Evolutionary conservation across 345 rosid genomes (phyloP).

Genomic region (Eucalyptus globulus): DNA sequence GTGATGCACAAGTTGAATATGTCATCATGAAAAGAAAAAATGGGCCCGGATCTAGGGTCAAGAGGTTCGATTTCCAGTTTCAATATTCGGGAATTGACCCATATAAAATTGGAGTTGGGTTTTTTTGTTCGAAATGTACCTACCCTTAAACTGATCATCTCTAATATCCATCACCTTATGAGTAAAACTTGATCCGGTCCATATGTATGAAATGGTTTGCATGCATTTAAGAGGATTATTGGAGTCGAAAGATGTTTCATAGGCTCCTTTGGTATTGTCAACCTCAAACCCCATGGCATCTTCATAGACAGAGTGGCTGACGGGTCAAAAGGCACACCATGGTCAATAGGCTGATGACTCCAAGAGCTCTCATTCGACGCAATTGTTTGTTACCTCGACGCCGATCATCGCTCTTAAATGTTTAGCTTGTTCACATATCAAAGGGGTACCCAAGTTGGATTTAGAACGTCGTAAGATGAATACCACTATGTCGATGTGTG

Average conservation of each 20-base stretch:
- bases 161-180: accelerated
- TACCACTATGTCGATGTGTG: neutral
- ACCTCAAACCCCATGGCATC: neutral
- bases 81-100: neutral
- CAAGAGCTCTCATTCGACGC: neutral
- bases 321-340: neutral
- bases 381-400: neutral
- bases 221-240: neutral
- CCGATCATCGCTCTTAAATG: accelerated
- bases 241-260: neutral
- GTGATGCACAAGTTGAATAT: neutral
- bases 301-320: accelerated
- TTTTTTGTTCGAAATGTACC: neutral
- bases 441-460: neutral
- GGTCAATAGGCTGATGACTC: neutral
- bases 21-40: neutral
- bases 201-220: neutral
- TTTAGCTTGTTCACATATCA: neutral
- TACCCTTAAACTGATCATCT: neutral
- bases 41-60: accelerated
- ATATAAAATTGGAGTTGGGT: accelerated
- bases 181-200: neutral
- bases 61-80: neutral
- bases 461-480: neutral
- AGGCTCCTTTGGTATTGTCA: neutral